Conservation (phyloP, 2,329 filamentous ascomycete genomes). For the Cadophora gregata region DNA sequence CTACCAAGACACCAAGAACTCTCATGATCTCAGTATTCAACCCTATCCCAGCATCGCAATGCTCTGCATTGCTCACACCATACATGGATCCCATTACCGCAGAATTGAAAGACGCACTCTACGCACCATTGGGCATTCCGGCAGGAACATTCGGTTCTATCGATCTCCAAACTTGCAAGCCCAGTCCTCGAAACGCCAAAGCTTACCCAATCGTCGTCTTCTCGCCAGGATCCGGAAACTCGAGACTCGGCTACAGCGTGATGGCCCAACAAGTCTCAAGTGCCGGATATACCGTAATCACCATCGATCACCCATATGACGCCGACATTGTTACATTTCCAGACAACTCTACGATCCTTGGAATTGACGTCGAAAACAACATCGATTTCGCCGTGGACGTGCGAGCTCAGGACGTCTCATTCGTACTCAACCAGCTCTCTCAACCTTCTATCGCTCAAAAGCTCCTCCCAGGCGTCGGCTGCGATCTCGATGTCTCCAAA, state of each 20-base stretch:
- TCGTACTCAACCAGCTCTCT: conserved; percentile 37
- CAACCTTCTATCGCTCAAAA: conserved; percentile 10
- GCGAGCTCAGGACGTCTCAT: conserved; percentile 36
- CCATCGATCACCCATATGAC: conserved; percentile 48
- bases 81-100: conserved; percentile 45
- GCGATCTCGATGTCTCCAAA: conserved; percentile 39
- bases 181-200: background rate
- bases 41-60: conserved; percentile 32
- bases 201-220: conserved; percentile 44
- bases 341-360: conserved; percentile 34
- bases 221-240: conserved; percentile 41
- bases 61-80: conserved; percentile 19
- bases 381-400: conserved; percentile 28
- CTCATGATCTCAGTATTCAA: conserved; percentile 44
- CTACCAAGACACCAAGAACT: conserved; percentile 31
- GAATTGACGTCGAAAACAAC: conserved; percentile 29
- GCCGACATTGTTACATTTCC: conserved; percentile 45
- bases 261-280: conserved; percentile 45
- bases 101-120: conserved; percentile 31
- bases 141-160: conserved; percentile 41
- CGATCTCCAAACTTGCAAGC: conserved; percentile 34
- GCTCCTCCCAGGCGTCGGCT: conserved; percentile 20
- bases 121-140: conserved; percentile 38
- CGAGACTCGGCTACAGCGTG: conserved; percentile 43
- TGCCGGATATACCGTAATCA: conserved; percentile 45